Evolutionary conservation across 2,329 filamentous ascomycete genomes (phyloP).

Genomic region (Gaeumannomyces sp.): DNA sequence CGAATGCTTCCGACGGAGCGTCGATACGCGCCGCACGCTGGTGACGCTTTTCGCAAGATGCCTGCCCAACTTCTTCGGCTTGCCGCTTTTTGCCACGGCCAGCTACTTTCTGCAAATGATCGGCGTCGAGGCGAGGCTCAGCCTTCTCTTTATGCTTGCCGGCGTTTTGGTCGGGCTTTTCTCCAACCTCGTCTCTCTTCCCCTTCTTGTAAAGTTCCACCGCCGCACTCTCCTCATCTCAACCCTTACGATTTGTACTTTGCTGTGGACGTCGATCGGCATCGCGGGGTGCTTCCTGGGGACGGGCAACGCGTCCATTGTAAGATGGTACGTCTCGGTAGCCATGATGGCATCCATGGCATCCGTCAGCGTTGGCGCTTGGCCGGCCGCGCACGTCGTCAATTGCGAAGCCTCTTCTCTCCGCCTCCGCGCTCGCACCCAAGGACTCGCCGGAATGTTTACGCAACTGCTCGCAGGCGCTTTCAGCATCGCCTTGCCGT

Average conservation of each 20-base stretch:
- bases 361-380: not conserved
- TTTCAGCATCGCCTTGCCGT: conserved; percentile 2
- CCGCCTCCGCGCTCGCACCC: conserved; percentile 4
- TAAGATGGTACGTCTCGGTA: conserved; percentile 3
- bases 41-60: conserved; percentile 14
- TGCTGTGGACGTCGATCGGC: conserved; percentile 1
- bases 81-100: conserved; percentile 6
- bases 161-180: not conserved
- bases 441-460: conserved; percentile 1
- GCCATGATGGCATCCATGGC: conserved; percentile 5
- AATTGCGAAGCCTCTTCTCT: conserved; percentile 4
- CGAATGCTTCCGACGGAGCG: conserved; percentile 31
- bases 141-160: conserved; percentile 4
- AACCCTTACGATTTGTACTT: not conserved
- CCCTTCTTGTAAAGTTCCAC: not conserved
- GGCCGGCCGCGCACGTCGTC: conserved; percentile 7
- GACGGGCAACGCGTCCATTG: not conserved
- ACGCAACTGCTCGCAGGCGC: not conserved
- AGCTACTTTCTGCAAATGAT: conserved; percentile 8
- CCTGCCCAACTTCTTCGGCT: conserved; percentile 4
- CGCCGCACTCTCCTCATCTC: conserved; percentile 2
- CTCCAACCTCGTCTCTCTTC: conserved; percentile 1
- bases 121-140: conserved; percentile 4
- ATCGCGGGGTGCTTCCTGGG: conserved; percentile 1
- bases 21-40: conserved; percentile 28